These are phyloP conservation scores for Pelagophyceae sp. DNA, from an alignment of 352 stramenopile species.

Conservation along the genomic window DNA sequence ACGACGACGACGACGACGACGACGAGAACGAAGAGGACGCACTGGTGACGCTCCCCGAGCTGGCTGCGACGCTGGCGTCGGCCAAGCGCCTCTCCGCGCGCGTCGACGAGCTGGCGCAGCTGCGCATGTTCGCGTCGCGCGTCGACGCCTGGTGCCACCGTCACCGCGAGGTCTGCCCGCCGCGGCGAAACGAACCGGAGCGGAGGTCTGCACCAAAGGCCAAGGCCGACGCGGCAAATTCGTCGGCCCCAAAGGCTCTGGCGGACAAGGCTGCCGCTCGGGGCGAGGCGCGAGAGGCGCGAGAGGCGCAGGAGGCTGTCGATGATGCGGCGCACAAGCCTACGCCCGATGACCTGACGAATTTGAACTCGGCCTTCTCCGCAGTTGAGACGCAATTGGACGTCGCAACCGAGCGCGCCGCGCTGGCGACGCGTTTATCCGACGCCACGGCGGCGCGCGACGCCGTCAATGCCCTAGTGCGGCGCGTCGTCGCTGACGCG, in stretches of 20 bases:
- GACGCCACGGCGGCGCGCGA: neutral
- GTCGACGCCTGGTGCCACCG: neutral
- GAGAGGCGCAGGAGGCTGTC: neutral
- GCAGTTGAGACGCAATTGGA: neutral
- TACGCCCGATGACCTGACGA: neutral
- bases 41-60: neutral
- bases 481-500: neutral
- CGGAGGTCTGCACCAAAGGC: neutral
- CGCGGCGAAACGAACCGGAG: neutral
- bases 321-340: too few species aligned
- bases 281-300: neutral
- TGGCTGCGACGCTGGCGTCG: neutral
- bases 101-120: slow-evolving; percentile 12
- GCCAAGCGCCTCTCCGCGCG: neutral
- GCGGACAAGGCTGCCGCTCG: too few species aligned
- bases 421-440: neutral
- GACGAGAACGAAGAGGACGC: neutral
- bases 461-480: neutral
- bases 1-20: neutral
- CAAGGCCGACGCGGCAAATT: too few species aligned
- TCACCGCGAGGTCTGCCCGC: slow-evolving; percentile 4
- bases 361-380: neutral
- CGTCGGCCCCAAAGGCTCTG: too few species aligned
- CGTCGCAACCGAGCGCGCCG: neutral
- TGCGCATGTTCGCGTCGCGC: neutral